Conservation (phyloP, 805 yeast species). For the Lachancea sp. region DNA sequence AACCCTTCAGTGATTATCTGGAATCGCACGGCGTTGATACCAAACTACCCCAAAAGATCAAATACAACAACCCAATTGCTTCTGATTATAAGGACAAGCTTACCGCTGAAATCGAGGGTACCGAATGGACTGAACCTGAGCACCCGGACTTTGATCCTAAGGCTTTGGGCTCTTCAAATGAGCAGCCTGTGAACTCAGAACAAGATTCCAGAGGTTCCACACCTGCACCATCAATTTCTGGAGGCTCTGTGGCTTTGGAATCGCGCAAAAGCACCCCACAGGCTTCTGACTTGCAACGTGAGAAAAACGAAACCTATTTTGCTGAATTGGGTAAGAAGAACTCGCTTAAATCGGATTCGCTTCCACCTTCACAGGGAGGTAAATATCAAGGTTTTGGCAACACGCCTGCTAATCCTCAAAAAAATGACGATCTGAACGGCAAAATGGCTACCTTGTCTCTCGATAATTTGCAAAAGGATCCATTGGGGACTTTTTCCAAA, state of each 20-base stretch:
- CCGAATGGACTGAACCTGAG: constrained; percentile 59
- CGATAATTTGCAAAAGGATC: constrained; percentile 72
- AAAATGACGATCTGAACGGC: constrained; percentile 11
- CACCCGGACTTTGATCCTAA: constrained; percentile 39
- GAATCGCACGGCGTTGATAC: constrained; percentile 63
- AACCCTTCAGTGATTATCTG: constrained; percentile 62
- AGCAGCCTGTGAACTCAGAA: not conserved
- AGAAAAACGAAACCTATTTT: constrained; percentile 75
- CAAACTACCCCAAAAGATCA: constrained; percentile 55
- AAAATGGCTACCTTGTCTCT: constrained; percentile 44
- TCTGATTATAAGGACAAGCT: constrained; percentile 85
- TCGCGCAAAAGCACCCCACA: constrained; percentile 41
- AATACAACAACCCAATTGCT: constrained; percentile 89
- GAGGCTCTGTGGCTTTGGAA: constrained; percentile 25
- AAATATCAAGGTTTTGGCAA: constrained; percentile 88
- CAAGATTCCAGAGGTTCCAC: constrained; percentile 3
- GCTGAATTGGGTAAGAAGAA: constrained; percentile 71
- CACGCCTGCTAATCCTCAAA: constrained; percentile 40
- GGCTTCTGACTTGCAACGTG: constrained; percentile 36
- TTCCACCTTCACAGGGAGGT: constrained; percentile 94
- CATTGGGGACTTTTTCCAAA: constrained; percentile 79
- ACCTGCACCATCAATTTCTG: not conserved
- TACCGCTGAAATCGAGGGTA: constrained; percentile 68
- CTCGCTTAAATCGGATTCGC: constrained; percentile 61
- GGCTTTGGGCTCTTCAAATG: constrained; percentile 11